Conservation (phyloP, 148 eudicot genomes). For the Limonium bicolor region DNA sequence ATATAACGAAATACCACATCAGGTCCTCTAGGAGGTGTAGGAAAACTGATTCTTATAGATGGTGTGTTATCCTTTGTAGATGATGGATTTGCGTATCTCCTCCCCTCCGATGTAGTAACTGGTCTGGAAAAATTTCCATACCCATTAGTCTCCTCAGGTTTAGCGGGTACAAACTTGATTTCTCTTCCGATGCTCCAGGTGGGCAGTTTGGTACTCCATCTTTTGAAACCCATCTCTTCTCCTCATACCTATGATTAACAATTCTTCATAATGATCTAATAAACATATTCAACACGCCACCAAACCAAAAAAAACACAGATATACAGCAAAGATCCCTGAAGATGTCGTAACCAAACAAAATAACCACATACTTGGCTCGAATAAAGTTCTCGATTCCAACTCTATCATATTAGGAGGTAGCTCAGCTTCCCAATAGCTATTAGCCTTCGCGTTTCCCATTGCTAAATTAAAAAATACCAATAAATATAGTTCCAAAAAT, state of each 20-base stretch:
- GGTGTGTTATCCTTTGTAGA: constrained; percentile 26
- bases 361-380: constrained; percentile 72
- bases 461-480: constrained; percentile 29
- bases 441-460: constrained; percentile 93
- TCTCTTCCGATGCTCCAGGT: constrained; percentile 38
- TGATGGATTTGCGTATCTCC: constrained; percentile 28
- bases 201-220: constrained; percentile 52
- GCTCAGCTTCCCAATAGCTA: constrained; percentile 94
- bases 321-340: background rate
- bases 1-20: constrained; percentile 36
- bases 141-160: constrained; percentile 45
- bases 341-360: background rate
- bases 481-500: background rate
- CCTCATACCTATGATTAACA: constrained; percentile 57
- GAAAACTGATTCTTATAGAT: constrained; percentile 46
- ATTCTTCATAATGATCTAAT: background rate
- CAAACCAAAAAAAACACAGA: background rate
- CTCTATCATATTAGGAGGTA: constrained; percentile 97
- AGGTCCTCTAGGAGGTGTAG: constrained; percentile 70
- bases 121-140: constrained; percentile 26
- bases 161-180: constrained; percentile 37
- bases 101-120: constrained; percentile 27
- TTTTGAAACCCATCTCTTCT: constrained; percentile 80
- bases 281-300: too few species aligned
- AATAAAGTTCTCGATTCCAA: constrained; percentile 96